A percentile compares a stretch with the other conserved stretches of the same genome.
Evolutionary conservation across 2,329 filamentous ascomycete species (phyloP).

Genomic region (Trichoderma lentiforme): DNA sequence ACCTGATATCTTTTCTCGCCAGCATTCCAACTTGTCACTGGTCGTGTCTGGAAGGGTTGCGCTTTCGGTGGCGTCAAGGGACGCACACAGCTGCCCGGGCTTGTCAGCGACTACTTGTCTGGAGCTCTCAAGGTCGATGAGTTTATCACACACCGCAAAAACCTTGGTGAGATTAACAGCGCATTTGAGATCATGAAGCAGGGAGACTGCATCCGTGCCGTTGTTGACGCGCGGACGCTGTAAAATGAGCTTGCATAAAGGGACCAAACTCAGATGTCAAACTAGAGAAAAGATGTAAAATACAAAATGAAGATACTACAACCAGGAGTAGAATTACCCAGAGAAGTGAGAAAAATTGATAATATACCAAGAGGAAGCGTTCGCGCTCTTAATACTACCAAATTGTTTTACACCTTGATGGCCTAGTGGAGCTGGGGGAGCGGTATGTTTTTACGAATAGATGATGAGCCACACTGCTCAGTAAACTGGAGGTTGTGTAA

Average conservation of each 20-base stretch:
- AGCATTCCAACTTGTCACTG: slow-evolving; percentile 99
- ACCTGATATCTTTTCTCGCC: slow-evolving; percentile 22
- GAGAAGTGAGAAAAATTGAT: not conserved
- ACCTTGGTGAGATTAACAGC: slow-evolving; percentile 76
- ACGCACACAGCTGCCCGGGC: slow-evolving; percentile 80
- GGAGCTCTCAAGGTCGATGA: slow-evolving; percentile 96
- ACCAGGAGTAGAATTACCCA: not conserved
- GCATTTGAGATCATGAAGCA: slow-evolving; percentile 94
- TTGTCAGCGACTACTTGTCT: slow-evolving; percentile 85
- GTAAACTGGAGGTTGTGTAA: not conserved
- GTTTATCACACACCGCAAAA: slow-evolving; percentile 96
- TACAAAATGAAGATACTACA: not conserved
- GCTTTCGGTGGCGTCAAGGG: slow-evolving; percentile 99
- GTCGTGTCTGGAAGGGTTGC: slow-evolving; percentile 95
- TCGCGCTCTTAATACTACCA: not conserved
- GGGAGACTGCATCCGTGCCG: slow-evolving; percentile 94
- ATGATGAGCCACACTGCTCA: not conserved
- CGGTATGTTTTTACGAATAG: not conserved
- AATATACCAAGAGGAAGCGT: not conserved
- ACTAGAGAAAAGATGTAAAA: not conserved
- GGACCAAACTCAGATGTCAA: too few species aligned
- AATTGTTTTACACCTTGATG: slow-evolving; percentile 1
- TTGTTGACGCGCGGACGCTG: slow-evolving; percentile 63
- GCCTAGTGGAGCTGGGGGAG: not conserved
- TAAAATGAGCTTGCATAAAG: slow-evolving; percentile 10